Percentiles rank a stretch among this genome's conserved stretches.
Evolutionary conservation across 768 basidiomycete genomes (phyloP).

Genomic region (Leccinellum albellum): DNA sequence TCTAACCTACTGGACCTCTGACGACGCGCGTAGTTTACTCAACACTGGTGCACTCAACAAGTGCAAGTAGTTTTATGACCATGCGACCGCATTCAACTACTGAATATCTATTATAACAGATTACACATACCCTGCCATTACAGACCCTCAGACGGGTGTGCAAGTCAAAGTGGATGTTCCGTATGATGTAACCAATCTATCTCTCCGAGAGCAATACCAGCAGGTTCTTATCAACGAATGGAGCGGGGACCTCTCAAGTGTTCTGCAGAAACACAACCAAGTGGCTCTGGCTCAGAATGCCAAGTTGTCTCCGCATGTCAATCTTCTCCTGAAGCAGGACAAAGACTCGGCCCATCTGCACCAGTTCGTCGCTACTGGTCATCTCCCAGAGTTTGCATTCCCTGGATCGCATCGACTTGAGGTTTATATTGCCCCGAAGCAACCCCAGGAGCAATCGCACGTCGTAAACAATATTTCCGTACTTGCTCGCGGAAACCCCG

Average conservation of each 20-base stretch:
- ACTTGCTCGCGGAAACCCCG: constrained; percentile 6
- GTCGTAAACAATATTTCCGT: constrained; percentile 17
- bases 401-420: constrained; percentile 20
- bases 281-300: not conserved
- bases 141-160: not conserved
- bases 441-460: not conserved
- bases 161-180: constrained; percentile 16
- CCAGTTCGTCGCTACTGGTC: constrained; percentile 2
- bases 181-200: not conserved
- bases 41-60: not conserved
- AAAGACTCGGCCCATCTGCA: not conserved
- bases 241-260: not conserved
- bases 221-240: constrained; percentile 3
- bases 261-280: not conserved
- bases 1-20: constrained; percentile 15
- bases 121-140: constrained; percentile 21
- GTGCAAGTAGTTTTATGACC: not conserved
- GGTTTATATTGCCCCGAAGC: constrained; percentile 8
- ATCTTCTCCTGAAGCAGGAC: constrained; percentile 4
- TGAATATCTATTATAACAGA: constrained; percentile 1
- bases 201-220: constrained; percentile 8
- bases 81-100: not conserved
- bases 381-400: constrained; percentile 18
- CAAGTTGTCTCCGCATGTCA: not conserved
- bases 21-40: constrained; percentile 7